These are phyloP conservation scores for Lepiota brunneoincarnata DNA, from an alignment of 768 basidiomycete genomes.

Conservation along the genomic window DNA sequence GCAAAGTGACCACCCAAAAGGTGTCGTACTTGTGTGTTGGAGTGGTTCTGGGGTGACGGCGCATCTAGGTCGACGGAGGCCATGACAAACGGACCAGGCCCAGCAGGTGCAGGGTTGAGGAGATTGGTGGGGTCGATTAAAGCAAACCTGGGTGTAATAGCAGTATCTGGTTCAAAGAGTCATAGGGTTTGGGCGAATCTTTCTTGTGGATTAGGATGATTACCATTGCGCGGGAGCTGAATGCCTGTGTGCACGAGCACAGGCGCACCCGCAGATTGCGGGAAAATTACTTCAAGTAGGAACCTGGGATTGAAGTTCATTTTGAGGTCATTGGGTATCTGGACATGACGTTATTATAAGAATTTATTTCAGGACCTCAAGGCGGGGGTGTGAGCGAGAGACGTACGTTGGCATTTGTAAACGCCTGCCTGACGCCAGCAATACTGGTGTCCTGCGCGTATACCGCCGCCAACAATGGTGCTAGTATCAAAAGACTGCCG, in stretches of 20 bases:
- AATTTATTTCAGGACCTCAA: background rate
- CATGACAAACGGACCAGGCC: constrained; percentile 36
- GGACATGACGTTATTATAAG: background rate
- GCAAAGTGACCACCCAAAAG: constrained; percentile 37
- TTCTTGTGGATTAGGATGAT: background rate
- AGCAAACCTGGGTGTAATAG: constrained; percentile 29
- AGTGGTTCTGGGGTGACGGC: constrained; percentile 38
- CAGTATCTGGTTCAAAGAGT: constrained; percentile 26
- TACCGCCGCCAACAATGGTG: background rate
- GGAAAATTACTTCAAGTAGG: constrained; percentile 26
- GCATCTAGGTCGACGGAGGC: constrained; percentile 42
- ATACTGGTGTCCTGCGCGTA: constrained; percentile 23
- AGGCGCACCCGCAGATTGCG: constrained; percentile 15
- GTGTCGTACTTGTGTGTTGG: constrained; percentile 37
- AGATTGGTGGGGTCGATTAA: constrained; percentile 22
- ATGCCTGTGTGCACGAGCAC: constrained; percentile 25
- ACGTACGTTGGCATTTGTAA: constrained; percentile 22
- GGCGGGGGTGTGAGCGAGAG: background rate
- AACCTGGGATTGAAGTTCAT: constrained; percentile 25
- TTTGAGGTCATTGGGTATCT: constrained; percentile 23
- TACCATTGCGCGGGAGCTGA: constrained; percentile 24
- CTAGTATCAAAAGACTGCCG: background rate
- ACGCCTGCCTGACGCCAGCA: constrained; percentile 20
- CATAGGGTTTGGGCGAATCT: background rate
- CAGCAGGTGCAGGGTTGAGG: background rate